Base-by-base conservation (phyloP, 1,284 basidiomycete genomes). In the Omphalotus olearius region DNA sequence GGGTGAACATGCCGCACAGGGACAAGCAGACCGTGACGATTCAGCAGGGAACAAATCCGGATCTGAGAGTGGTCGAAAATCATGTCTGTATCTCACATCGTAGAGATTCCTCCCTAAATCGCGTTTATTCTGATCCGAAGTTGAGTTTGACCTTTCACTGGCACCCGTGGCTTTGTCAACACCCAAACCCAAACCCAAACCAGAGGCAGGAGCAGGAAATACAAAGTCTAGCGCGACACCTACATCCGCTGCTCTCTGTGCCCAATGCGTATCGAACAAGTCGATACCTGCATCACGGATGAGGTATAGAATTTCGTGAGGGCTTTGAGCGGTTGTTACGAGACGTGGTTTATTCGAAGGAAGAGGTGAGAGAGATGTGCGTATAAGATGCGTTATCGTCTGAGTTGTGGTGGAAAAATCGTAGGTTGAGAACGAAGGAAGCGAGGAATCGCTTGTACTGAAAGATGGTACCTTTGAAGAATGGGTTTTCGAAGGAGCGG, bases 151-250 rank as follows among this genome's bases (percentile, higher is more conserved):
- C 16, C 1, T 17, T 6, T 40, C 16, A 28, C 18, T 40, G 48
- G n/a, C n/a, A 30, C n/a, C n/a, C n/a, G n/a, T n/a, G n/a, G n/a
- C n/a, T n/a, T n/a, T n/a, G n/a, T n/a, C n/a, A n/a, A n/a, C n/a
- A n/a, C n/a, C n/a, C n/a, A n/a, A n/a, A n/a, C n/a, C n/a, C n/a
- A 17, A 11, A 33, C 17, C 11, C 20, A 5, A 23, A 23, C 46
- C 16, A 10, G 45, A 33, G 13, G 41, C 25, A n/a, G 69, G 64
- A 0, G 70, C 73, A 0, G 89, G 88, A 63, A 93, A 93, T 2
- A 61, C 61, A 64, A 93, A 91, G 60, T 91, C 88, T 3, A 93
- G 69, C 0, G 83, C 86, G 23, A 92, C 67, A 14, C 91, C 90
- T 16, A 80, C 61, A 52, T 82, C 72, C 5, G 85, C 85, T 1